These are phyloP conservation scores for Colletotrichum camelliae DNA, from an alignment of 2,329 filamentous ascomycete genomes.

Conservation along the genomic window DNA sequence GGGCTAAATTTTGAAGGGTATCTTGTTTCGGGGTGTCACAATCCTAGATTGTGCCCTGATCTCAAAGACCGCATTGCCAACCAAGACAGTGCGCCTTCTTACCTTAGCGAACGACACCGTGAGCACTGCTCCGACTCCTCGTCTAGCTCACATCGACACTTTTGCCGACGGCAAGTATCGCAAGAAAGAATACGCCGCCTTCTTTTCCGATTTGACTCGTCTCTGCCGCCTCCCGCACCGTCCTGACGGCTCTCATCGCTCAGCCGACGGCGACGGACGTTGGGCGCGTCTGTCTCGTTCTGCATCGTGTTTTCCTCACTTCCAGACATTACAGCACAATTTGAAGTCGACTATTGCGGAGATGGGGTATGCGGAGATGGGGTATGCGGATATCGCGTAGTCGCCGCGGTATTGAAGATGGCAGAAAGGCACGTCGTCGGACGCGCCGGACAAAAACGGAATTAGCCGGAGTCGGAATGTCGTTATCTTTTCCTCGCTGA, in stretches of 20 bases:
- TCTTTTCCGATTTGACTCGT: slow-evolving; percentile 16
- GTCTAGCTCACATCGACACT: slow-evolving; percentile 19
- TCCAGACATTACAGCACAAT: neutral
- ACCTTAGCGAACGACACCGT: slow-evolving; percentile 20
- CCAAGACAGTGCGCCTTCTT: neutral
- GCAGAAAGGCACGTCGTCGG: neutral
- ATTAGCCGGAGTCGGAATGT: neutral
- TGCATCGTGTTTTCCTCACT: neutral
- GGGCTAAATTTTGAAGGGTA: too few species aligned
- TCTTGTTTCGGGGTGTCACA: neutral
- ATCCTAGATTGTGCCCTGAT: neutral
- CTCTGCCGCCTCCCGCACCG: neutral
- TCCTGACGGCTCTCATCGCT: slow-evolving; percentile 10
- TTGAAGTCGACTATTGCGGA: neutral
- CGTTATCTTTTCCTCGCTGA: neutral
- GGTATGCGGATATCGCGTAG: neutral
- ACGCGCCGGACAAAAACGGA: slow-evolving; percentile 4
- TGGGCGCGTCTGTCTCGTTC: neutral
- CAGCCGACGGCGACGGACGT: neutral
- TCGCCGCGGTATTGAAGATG: neutral
- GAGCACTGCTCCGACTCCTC: slow-evolving; percentile 18
- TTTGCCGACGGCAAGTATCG: slow-evolving; percentile 20
- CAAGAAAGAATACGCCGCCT: slow-evolving; percentile 20
- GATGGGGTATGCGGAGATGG: neutral
- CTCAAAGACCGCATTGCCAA: neutral